Base-by-base conservation (phyloP, 306 rosid species). In the Cajanus cajan region DNA sequence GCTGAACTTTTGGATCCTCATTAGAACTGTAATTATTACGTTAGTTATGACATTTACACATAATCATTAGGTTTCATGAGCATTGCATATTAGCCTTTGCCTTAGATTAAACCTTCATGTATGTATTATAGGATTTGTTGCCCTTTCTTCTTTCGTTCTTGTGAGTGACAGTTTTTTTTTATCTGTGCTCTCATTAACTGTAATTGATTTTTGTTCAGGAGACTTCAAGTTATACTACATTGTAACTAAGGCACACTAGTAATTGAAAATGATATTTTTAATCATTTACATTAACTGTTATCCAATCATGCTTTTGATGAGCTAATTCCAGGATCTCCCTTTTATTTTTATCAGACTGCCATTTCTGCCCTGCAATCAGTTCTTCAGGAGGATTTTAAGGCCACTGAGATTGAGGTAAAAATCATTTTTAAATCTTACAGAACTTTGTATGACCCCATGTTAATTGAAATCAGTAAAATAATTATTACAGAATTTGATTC, bases 351-450 rank as follows among this genome's bases (percentile, higher is more conserved):
- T 80, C 83, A 96, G 99, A 93, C 99, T 84, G 96, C 97, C 34
- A 93, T 96, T 80, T 93, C 99, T 69, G 98, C 99, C 13, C 80
- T 96, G 87, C 99, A 96, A 85, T 95, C 98, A 47, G 99, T 95
- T 83, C 98, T 95, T 67, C 99, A 96, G 83, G 98, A 96, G 89
- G 99, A 96, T 82, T 96, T 96, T 36, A 96, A 93, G 89, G 96
- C 99, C 82, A 93, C 87, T 16, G 99, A 96, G 85, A 93, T 96
- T 55, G 99, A 96, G 99, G 99, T 96, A 91, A 28, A 57, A 18
- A n/a, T n/a, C 43, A 73, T 51, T 73, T 1, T 44, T n/a, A 33
- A 43, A 40, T 41, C 43, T 40, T n/a, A 52, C 16, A 24, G 44
- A 65, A 54, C 45, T n/a, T 54, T 43, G 7, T 22, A 51, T 43